Conservation (phyloP, 2,329 filamentous ascomycete genomes). For the Cercospora nicotianae region DNA sequence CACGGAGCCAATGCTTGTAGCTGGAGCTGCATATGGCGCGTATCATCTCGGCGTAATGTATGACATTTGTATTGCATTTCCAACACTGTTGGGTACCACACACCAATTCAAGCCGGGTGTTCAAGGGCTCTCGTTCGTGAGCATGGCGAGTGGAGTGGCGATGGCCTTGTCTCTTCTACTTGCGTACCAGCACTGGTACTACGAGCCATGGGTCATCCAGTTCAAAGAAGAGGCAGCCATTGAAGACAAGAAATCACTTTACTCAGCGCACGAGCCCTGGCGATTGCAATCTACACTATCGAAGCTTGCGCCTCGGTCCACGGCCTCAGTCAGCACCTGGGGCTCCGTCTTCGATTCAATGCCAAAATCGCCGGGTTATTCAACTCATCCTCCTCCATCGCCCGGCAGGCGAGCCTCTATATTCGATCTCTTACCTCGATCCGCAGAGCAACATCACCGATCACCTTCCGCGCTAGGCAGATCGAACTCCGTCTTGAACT, state of each 20-base stretch:
- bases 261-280: not conserved
- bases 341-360: not conserved
- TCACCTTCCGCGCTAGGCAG: not conserved
- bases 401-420: not conserved
- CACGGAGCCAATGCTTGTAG: constrained; percentile 35
- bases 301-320: not conserved
- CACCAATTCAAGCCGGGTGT: constrained; percentile 37
- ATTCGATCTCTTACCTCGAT: not conserved
- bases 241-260: constrained; percentile 14
- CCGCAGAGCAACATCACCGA: not conserved
- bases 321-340: not conserved
- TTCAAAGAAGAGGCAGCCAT: constrained; percentile 18
- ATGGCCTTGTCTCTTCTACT: constrained; percentile 35
- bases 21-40: constrained; percentile 19
- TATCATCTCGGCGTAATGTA: constrained; percentile 29
- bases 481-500: not conserved
- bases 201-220: constrained; percentile 21
- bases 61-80: constrained; percentile 27
- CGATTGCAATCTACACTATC: not conserved
- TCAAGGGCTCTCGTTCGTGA: constrained; percentile 39
- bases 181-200: constrained; percentile 35
- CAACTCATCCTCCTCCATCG: not conserved
- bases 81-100: constrained; percentile 22
- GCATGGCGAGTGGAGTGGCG: constrained; percentile 37
- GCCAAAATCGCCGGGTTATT: not conserved